Conservation (phyloP, 371 early-diverging fungal species). For the Chytridium lagenaria region DNA sequence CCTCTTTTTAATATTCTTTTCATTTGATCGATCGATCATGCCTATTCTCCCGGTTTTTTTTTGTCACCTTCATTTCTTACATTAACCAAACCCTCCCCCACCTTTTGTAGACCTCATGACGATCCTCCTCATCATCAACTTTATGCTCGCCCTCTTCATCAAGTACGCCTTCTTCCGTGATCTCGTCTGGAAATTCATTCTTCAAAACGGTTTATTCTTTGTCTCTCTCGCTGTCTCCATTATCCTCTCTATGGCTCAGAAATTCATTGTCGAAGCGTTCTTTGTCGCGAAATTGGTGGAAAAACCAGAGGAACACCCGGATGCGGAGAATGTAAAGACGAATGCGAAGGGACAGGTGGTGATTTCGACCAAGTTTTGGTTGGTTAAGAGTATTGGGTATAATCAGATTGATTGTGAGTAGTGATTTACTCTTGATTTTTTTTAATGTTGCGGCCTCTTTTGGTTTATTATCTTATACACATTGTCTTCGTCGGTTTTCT, state of each 20-base stretch:
- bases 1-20: too few relatives aligned
- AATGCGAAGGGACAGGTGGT: neutral
- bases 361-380: conserved; percentile 10
- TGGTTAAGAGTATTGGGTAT: neutral
- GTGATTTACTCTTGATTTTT: too few relatives aligned
- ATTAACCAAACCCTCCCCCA: too few relatives aligned
- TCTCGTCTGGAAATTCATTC: neutral
- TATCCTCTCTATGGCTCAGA: conserved; percentile 4
- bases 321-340: neutral
- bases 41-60: too few relatives aligned
- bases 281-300: neutral
- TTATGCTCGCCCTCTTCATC: neutral
- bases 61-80: neutral
- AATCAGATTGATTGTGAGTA: conserved; percentile 19
- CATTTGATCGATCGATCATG: too few relatives aligned
- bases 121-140: conserved; percentile 11
- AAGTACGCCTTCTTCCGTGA: conserved; percentile 3
- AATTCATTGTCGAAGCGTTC: conserved; percentile 13
- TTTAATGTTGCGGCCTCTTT: too few relatives aligned
- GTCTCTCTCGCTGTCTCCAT: conserved; percentile 8
- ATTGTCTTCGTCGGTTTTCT: too few relatives aligned
- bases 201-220: conserved; percentile 18
- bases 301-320: neutral
- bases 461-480: too few relatives aligned
- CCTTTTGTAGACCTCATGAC: conserved; percentile 1